Evolutionary conservation across 106 monocot species (phyloP), one percentile per base, ranked within the genome.

Genomic region (Acorus calamus): DNA sequence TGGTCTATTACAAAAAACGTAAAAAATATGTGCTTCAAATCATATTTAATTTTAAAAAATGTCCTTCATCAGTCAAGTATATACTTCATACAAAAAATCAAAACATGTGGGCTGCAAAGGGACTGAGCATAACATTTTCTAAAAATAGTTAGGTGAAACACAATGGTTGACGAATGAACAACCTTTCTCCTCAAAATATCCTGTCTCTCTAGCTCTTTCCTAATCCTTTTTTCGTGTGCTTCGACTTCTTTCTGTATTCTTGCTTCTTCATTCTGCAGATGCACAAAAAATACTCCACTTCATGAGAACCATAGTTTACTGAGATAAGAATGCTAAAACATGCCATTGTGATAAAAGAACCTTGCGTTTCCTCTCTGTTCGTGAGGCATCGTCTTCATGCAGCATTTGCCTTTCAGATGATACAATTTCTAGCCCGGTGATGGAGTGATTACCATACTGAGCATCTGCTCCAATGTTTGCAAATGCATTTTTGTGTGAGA

Each of bases 171-270:
- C 12, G n/a, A 77, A 66, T 12, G 8, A 57, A 14, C 14, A 56
- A 98, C 96, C 96, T 98, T 98, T 83, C 83, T 73, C 68, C 88
- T 87, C 58, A 98, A 57, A 68, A 91, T 73, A 56, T 98, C 91
- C 63, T 98, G 96, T 69, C 92, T 98, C 62, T 98, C 96, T 50
- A 98, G 82, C 77, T 98, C 96, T 69, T 74, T 85, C 66, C 85
- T 73, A 42, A 91, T 96, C 49, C 84, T 72, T 63, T 80, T 98
- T 73, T 91, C 91, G 78, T 98, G 91, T 45, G 91, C 91, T 87
- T 98, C 96, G 67, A 91, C 91, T 76, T 98, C 96, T 77, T 98
- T 98, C 46, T 84, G 82, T 63, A 91, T 85, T 79, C 85, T 91
- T 57, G 82, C 82, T 66, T 96, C 94, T 57, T 91, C 91, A 77